phyloP scores from a whole-genome alignment of 2,329 filamentous ascomycete genomes.

The Ophiosphaerella narmari region DNA sequence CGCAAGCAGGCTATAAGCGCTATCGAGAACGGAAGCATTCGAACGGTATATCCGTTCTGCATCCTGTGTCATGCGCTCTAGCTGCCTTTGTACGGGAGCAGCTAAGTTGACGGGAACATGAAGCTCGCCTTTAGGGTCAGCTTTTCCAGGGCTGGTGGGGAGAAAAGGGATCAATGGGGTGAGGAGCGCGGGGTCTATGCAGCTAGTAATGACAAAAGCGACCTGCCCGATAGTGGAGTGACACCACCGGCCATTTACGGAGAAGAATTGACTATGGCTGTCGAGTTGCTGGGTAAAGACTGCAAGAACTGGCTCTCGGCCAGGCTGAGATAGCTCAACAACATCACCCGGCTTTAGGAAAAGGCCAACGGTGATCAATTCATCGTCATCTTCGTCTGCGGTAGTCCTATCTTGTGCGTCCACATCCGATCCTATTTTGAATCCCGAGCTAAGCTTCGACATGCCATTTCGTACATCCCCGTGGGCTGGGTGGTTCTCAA shows the following conservation, averaged over 20 bases:
- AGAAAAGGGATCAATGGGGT: slow-evolving; percentile 57
- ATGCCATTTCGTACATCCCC: slow-evolving; percentile 30
- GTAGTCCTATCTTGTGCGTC: slow-evolving; percentile 23
- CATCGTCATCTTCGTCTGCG: slow-evolving; percentile 32
- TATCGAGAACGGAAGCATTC: slow-evolving; percentile 54
- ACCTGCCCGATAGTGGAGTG: slow-evolving; percentile 46
- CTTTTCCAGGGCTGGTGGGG: slow-evolving; percentile 45
- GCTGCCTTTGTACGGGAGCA: slow-evolving; percentile 49
- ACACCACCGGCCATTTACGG: slow-evolving; percentile 56
- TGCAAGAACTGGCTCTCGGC: slow-evolving; percentile 51
- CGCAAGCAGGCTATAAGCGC: slow-evolving; percentile 54
- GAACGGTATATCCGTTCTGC: slow-evolving; percentile 55
- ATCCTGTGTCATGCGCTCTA: slow-evolving; percentile 51
- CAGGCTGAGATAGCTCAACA: slow-evolving; percentile 50
- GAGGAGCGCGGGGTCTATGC: slow-evolving; percentile 52
- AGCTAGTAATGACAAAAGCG: slow-evolving; percentile 56
- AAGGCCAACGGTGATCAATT: slow-evolving; percentile 41
- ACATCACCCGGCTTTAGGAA: slow-evolving; percentile 54
- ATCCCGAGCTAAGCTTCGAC: slow-evolving; percentile 24
- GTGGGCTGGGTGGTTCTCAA: slow-evolving; percentile 34
- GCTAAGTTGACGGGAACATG: slow-evolving; percentile 53
- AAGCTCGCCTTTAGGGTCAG: slow-evolving; percentile 36
- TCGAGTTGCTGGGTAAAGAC: slow-evolving; percentile 54
- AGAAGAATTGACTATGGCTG: slow-evolving; percentile 53
- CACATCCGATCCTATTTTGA: slow-evolving; percentile 29